Conservation (phyloP, 805 yeast species). For the Starmerella scarabaei region DNA sequence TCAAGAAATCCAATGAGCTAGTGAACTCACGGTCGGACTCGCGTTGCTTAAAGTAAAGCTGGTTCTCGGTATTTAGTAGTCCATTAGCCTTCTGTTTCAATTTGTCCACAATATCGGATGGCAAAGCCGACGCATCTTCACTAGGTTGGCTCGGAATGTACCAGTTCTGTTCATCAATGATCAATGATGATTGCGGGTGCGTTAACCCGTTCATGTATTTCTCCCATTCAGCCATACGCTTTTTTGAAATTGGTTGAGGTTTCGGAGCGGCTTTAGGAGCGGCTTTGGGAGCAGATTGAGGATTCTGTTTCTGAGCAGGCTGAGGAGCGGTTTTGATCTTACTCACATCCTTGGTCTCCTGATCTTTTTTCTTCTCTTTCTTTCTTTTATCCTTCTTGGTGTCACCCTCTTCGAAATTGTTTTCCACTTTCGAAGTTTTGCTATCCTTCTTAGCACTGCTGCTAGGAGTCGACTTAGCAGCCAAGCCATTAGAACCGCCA, state of each 20-base stretch:
- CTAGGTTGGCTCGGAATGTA: constrained; percentile 36
- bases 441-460: constrained; percentile 23
- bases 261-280: constrained; percentile 4
- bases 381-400: constrained; percentile 12
- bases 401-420: no score
- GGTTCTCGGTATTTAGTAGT: constrained; percentile 57
- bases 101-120: constrained; percentile 40
- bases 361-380: constrained; percentile 20
- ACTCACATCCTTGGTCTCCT: not conserved
- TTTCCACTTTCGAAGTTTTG: not conserved
- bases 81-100: constrained; percentile 54
- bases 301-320: constrained; percentile 11
- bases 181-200: constrained; percentile 26
- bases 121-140: constrained; percentile 19
- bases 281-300: no score
- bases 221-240: constrained; percentile 13
- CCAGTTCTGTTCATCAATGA: constrained; percentile 49
- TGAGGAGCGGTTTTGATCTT: constrained; percentile 7
- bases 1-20: constrained; percentile 55
- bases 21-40: constrained; percentile 73
- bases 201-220: constrained; percentile 6
- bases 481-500: not conserved
- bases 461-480: constrained; percentile 23
- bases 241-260: constrained; percentile 6
- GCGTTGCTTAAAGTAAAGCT: constrained; percentile 57